These are phyloP conservation scores for Debaryomyces tyrocola DNA, from an alignment of 805 yeast species.

Conservation along the genomic window DNA sequence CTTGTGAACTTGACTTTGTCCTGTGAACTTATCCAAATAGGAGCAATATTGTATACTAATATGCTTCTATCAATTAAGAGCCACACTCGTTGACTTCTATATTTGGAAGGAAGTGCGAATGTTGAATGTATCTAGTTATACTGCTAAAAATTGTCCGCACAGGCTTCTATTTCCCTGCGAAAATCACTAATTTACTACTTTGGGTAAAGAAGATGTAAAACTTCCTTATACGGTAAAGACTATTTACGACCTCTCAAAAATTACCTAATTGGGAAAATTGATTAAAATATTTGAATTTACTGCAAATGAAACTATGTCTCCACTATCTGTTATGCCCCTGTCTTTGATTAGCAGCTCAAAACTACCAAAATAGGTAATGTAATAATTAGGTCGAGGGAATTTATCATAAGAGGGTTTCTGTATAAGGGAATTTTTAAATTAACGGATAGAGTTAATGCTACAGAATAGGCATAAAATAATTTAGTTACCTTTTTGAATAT, in stretches of 20 bases:
- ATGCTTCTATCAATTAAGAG: too few species aligned
- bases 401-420: slow-evolving; percentile 2
- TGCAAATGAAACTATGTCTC: background rate
- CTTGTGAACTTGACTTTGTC: too few species aligned
- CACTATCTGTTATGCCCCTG: background rate
- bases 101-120: too few species aligned
- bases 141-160: too few species aligned
- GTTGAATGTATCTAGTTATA: too few species aligned
- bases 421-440: slow-evolving; percentile 7
- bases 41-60: too few species aligned
- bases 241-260: background rate
- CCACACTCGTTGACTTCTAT: too few species aligned
- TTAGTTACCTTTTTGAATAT: background rate
- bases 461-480: background rate
- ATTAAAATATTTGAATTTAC: slow-evolving; percentile 2
- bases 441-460: background rate
- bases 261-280: slow-evolving; percentile 10
- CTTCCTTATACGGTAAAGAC: slow-evolving; percentile 3
- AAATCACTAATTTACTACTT: background rate
- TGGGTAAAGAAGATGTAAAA: background rate
- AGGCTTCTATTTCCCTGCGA: background rate
- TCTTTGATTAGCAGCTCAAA: background rate
- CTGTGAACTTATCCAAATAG: too few species aligned
- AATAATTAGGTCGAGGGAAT: slow-evolving; percentile 2
- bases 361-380: slow-evolving; percentile 5